phyloP scores from a whole-genome alignment of 257 asterid species.

The Solanum virginianum region DNA sequence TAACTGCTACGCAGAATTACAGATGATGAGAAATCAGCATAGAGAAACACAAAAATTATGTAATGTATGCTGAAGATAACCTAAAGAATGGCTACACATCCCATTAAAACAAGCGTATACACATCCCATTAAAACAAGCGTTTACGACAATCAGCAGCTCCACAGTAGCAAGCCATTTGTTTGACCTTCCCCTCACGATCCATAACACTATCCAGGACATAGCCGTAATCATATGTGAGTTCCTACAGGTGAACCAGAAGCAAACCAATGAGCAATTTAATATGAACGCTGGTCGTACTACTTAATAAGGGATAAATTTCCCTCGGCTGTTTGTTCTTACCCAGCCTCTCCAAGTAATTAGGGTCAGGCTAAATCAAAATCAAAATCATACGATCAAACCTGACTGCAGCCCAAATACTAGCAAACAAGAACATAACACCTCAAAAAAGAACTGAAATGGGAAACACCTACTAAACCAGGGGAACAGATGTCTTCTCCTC shows the following conservation, averaged over 20 bases:
- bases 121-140: slow-evolving; percentile 28
- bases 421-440: neutral
- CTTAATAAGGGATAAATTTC: neutral
- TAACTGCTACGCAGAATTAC: neutral
- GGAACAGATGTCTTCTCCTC: neutral
- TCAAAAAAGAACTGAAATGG: neutral
- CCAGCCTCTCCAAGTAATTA: neutral
- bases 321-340: neutral
- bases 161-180: slow-evolving; percentile 54
- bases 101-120: slow-evolving; percentile 31
- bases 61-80: neutral
- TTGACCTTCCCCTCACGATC: slow-evolving; percentile 49
- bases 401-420: neutral
- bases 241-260: slow-evolving; percentile 32
- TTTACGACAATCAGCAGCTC: slow-evolving; percentile 58
- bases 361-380: neutral
- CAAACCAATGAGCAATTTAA: neutral
- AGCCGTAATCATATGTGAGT: slow-evolving; percentile 67
- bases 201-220: slow-evolving; percentile 58
- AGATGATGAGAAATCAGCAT: neutral
- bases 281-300: neutral
- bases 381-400: neutral
- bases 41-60: neutral
- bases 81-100: neutral
- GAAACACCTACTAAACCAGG: neutral